phyloP scores from a whole-genome alignment of 2,329 filamentous ascomycete genomes.

The Fusarium irregulare region DNA sequence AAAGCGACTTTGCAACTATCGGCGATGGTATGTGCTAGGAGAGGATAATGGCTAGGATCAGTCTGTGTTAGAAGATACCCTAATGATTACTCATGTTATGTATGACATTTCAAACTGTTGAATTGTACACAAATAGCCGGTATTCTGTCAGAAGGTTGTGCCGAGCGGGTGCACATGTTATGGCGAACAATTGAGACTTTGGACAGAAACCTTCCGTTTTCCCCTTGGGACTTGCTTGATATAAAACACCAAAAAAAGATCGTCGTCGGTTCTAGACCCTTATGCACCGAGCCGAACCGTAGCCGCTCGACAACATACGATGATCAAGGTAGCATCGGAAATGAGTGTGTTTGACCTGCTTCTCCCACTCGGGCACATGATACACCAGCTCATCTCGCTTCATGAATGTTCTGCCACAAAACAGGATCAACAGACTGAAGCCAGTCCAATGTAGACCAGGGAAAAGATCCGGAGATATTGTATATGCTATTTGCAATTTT shows the following conservation, averaged over 20 bases:
- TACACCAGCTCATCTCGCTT: background rate
- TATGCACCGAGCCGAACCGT: constrained; percentile 23
- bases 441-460: background rate
- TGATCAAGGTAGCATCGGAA: background rate
- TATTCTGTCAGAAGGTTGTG: no score
- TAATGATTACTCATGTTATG: background rate
- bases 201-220: fast-evolving
- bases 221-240: background rate
- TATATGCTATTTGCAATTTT: fast-evolving
- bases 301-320: background rate
- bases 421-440: fast-evolving
- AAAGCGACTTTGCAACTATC: constrained; percentile 32
- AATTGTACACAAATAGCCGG: background rate
- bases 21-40: constrained; percentile 15
- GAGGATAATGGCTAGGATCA: background rate
- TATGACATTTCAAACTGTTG: background rate
- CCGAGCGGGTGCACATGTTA: no score
- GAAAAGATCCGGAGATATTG: fast-evolving
- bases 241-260: background rate
- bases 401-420: fast-evolving
- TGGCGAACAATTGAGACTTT: no score
- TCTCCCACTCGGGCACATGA: background rate
- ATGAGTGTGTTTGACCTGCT: background rate
- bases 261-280: background rate
- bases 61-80: constrained; percentile 1